phyloP scores from a whole-genome alignment of 345 rosid species.

The Gossypium australe region DNA sequence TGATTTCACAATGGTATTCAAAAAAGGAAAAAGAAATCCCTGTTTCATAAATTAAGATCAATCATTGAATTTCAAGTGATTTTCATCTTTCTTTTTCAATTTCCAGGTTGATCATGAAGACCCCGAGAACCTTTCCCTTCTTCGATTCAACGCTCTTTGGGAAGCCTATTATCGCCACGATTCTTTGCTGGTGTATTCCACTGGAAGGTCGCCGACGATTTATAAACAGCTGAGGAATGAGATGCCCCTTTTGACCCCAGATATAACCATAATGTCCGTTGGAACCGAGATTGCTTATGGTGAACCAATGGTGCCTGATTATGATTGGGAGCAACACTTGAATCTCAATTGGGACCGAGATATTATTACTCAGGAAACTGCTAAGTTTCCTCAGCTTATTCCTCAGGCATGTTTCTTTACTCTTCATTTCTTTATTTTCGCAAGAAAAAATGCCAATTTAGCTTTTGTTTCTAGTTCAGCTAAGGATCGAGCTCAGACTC shows the following conservation, averaged over 20 bases:
- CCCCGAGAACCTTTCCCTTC: conserved; percentile 52
- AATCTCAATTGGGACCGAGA: conserved; percentile 66
- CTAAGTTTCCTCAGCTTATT: conserved; percentile 60
- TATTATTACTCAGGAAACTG: conserved; percentile 59
- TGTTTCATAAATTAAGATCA: neutral
- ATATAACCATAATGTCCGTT: conserved; percentile 73
- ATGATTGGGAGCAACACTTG: conserved; percentile 59
- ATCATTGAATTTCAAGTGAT: neutral
- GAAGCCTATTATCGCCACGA: conserved; percentile 68
- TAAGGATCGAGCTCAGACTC: neutral
- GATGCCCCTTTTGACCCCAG: conserved; percentile 80
- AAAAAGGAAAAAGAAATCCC: neutral
- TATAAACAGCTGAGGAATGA: conserved; percentile 49
- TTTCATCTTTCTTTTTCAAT: neutral
- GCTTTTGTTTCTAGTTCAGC: neutral
- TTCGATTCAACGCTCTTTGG: conserved; percentile 82
- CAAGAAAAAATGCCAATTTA: neutral
- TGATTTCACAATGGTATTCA: conserved; percentile 67
- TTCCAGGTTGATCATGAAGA: conserved; percentile 81
- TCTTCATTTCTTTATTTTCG: neutral
- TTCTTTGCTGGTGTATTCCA: conserved; percentile 73
- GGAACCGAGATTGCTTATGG: conserved; percentile 90
- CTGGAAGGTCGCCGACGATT: conserved; percentile 66
- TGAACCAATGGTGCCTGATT: conserved; percentile 49
- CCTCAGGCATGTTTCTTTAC: conserved; percentile 44